Evolutionary conservation across 352 stramenopile genomes (phyloP).

Genomic region (Globisporangium yorkense): DNA sequence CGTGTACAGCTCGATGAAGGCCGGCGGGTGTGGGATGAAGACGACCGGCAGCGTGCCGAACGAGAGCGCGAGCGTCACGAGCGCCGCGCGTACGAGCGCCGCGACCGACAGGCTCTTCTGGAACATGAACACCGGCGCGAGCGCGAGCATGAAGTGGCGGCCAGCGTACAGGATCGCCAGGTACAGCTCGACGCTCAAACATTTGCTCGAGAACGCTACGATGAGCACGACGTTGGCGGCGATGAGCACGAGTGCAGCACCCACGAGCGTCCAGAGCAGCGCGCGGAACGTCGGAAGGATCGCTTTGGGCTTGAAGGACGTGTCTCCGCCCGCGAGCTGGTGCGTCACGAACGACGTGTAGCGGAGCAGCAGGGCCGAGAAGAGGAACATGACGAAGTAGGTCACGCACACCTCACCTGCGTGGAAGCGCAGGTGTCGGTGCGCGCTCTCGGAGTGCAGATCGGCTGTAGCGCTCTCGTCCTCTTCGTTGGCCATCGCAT

Average conservation of each 20-base stretch:
- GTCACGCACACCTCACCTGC: conserved; percentile 41
- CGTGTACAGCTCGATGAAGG: conserved; percentile 6
- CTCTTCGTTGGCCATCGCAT: not conserved
- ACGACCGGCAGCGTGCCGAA: conserved; percentile 21
- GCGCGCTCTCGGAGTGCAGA: not conserved
- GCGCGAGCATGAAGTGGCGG: conserved; percentile 51
- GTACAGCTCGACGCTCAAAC: conserved; percentile 6
- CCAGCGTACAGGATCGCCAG: conserved; percentile 37
- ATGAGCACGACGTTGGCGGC: conserved; percentile 37
- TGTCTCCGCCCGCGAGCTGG: conserved; percentile 30
- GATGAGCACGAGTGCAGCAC: conserved; percentile 19
- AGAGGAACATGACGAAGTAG: conserved; percentile 53
- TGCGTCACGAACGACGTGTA: conserved; percentile 41
- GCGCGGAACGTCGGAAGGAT: conserved; percentile 57
- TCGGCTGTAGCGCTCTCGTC: not conserved
- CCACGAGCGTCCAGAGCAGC: conserved; percentile 40
- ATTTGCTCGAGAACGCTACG: conserved; percentile 33
- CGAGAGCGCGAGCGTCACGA: conserved; percentile 24
- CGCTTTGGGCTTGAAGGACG: conserved; percentile 41
- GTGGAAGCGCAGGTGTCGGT: conserved; percentile 21
- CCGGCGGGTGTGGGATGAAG: conserved; percentile 2
- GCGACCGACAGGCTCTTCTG: conserved; percentile 48
- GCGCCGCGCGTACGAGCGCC: conserved; percentile 16
- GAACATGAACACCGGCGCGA: conserved; percentile 50
- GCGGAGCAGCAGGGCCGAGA: conserved; percentile 33